A percentile compares a stretch with the other conserved stretches of the same genome.
Evolutionary conservation across 371 early-diverging fungal species (phyloP).

Genomic region (Caulochytrium protostelioides): DNA sequence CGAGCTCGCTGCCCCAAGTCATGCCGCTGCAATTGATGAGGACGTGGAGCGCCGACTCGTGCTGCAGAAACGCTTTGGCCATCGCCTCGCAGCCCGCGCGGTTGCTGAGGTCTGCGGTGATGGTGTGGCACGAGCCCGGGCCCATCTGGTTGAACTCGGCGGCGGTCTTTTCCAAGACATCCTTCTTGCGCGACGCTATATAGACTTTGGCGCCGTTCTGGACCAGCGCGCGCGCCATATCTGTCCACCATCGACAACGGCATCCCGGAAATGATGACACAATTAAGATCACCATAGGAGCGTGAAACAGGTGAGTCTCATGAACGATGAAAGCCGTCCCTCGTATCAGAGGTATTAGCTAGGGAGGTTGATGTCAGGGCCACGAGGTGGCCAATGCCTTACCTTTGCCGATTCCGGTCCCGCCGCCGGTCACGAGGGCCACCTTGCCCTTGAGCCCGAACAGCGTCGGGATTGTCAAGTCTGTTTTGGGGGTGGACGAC

Average conservation of each 20-base stretch:
- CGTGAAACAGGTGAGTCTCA: too few species aligned
- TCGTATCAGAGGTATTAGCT: too few species aligned
- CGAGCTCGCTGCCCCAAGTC: conserved; percentile 14
- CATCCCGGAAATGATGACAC: background rate
- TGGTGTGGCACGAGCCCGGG: conserved; percentile 31
- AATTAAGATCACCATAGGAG: background rate
- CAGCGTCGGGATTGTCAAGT: conserved; percentile 31
- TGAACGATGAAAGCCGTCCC: too few species aligned
- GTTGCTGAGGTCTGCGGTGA: conserved; percentile 56
- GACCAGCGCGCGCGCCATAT: conserved; percentile 19
- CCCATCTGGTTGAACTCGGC: conserved; percentile 13
- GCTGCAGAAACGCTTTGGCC: conserved; percentile 29
- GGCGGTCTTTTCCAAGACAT: conserved; percentile 14
- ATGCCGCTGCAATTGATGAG: conserved; percentile 43
- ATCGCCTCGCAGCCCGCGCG: conserved; percentile 34
- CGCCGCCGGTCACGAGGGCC: conserved; percentile 77
- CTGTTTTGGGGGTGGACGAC: too few species aligned
- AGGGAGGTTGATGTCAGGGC: too few species aligned
- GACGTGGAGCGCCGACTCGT: conserved; percentile 42
- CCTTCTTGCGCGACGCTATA: conserved; percentile 19
- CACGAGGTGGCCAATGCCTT: background rate
- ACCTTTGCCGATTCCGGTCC: conserved; percentile 26
- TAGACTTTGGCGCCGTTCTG: conserved; percentile 27
- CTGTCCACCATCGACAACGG: too few species aligned
- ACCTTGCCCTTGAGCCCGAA: conserved; percentile 67